These are phyloP conservation scores for Lipomyces orientalis DNA, from an alignment of 805 yeast genomes.

Conservation along the genomic window DNA sequence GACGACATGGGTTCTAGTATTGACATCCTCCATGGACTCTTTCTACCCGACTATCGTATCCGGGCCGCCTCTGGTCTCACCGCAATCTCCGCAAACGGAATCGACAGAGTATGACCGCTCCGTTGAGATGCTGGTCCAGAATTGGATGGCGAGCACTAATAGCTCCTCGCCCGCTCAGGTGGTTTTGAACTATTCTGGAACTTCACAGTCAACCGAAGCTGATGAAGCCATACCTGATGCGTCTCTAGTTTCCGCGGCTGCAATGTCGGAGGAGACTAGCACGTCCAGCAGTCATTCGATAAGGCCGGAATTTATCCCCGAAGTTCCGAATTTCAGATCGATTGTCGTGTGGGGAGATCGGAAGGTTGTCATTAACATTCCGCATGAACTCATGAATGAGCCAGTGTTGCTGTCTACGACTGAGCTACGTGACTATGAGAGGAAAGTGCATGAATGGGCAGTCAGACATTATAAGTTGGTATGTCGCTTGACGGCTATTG, in stretches of 20 bases:
- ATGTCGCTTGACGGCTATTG: neutral
- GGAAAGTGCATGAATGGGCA: slow-evolving; percentile 17
- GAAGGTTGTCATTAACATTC: slow-evolving; percentile 6
- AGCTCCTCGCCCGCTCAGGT: neutral
- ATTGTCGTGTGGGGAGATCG: slow-evolving; percentile 19
- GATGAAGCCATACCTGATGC: neutral
- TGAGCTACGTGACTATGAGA: slow-evolving; percentile 11
- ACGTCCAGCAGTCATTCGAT: neutral
- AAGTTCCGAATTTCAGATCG: slow-evolving; percentile 1
- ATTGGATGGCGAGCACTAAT: slow-evolving; percentile 25
- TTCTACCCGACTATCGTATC: neutral
- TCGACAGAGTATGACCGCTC: slow-evolving; percentile 28
- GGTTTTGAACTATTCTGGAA: neutral
- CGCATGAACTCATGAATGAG: slow-evolving; percentile 5
- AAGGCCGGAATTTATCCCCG: neutral
- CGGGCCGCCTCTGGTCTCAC: neutral
- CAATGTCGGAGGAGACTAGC: neutral
- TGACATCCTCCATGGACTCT: neutral
- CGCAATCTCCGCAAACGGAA: neutral
- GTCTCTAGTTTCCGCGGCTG: neutral
- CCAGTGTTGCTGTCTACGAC: slow-evolving; percentile 8
- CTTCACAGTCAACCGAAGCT: neutral
- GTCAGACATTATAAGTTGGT: slow-evolving; percentile 16
- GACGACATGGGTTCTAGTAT: neutral
- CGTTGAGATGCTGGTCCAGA: slow-evolving; percentile 24